Conservation (phyloP, 2,329 filamentous ascomycete species). For the Colletotrichum orbiculare region DNA sequence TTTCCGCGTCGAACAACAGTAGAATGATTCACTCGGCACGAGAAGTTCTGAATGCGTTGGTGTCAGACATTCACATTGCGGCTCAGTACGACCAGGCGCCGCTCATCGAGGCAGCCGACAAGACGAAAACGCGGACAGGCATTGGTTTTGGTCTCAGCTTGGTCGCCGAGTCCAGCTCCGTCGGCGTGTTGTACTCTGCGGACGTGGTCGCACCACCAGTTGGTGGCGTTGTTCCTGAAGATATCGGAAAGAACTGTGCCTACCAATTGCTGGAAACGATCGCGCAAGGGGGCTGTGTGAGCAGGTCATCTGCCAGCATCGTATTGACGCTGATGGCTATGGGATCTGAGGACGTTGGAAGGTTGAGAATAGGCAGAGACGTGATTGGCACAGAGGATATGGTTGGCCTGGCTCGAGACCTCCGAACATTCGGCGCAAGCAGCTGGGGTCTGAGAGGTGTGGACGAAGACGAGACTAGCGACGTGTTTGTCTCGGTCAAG, state of each 20-base stretch:
- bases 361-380: slow-evolving; percentile 83
- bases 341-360: slow-evolving; percentile 95
- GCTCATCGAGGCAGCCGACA: slow-evolving; percentile 65
- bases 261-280: slow-evolving; percentile 90
- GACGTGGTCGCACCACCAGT: slow-evolving; percentile 80
- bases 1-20: slow-evolving; percentile 91
- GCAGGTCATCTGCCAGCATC: slow-evolving; percentile 75
- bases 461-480: slow-evolving; percentile 71
- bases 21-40: slow-evolving; percentile 93
- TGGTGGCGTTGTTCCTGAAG: slow-evolving; percentile 88
- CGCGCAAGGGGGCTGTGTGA: slow-evolving; percentile 83
- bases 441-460: slow-evolving; percentile 90
- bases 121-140: slow-evolving; percentile 75
- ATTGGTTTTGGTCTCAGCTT: slow-evolving; percentile 92
- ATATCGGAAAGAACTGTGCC: slow-evolving; percentile 88
- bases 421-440: slow-evolving; percentile 88
- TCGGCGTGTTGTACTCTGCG: slow-evolving; percentile 86
- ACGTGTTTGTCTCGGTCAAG: slow-evolving; percentile 91
- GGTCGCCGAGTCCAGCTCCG: slow-evolving; percentile 89
- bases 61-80: slow-evolving; percentile 91
- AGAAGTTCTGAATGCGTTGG: slow-evolving; percentile 86
- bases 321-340: slow-evolving; percentile 95
- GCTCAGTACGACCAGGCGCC: slow-evolving; percentile 79
- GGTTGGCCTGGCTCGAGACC: slow-evolving; percentile 83
- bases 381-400: slow-evolving; percentile 85